Base-by-base conservation (phyloP, 768 basidiomycete species). In the Daedaleopsis nitida region DNA sequence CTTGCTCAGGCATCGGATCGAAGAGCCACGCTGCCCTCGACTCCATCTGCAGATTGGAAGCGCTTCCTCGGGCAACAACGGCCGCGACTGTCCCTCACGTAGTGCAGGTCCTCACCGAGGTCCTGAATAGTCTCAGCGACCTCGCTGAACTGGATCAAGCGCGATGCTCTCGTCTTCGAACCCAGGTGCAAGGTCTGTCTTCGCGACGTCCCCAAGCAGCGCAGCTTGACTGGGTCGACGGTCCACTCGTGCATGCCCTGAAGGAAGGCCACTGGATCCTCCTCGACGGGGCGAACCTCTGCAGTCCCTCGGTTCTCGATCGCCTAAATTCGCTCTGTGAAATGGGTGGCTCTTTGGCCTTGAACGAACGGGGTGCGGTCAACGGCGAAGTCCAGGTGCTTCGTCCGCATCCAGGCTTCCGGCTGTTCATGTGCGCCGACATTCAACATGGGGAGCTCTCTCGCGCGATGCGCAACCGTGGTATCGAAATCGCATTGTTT, bases 401-500 rank as follows among this genome's bases (percentile, higher is more conserved):
- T 63, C 78, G 74, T 44, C 96, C 97, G 1, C 96, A 98, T 71
- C 86, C 89, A 2, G 80, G 88, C 66, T 99, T 99, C 77, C 84
- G 96, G 27, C 78, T 99, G 6, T 90, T 98, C 76, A 96, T 99
- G 94, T 85, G 88, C 2, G 86, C 96, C 54, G 93, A 99, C 70
- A 91, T 94, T 32, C 87, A 88, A 63, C 83, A 89, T 63, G 97
- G 97, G 48, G 97, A 99, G 74, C 78, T 98, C 12, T 98, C 97
- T 1, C 83, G 97, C 39, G 97, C 97, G 2, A 99, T 99, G 97
- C 89, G 97, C 24, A 99, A 99, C 75, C 86, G 97, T 58, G 96
- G 96, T 17, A 79, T 97, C 38, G 97, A 99, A 74, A 82, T 98
- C 50, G 81, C 83, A 32, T 67, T 94, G 56, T 56, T 80, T 11